phyloP scores from a whole-genome alignment of 1,139 yeast genomes.

The Candida pseudocylindracea region DNA sequence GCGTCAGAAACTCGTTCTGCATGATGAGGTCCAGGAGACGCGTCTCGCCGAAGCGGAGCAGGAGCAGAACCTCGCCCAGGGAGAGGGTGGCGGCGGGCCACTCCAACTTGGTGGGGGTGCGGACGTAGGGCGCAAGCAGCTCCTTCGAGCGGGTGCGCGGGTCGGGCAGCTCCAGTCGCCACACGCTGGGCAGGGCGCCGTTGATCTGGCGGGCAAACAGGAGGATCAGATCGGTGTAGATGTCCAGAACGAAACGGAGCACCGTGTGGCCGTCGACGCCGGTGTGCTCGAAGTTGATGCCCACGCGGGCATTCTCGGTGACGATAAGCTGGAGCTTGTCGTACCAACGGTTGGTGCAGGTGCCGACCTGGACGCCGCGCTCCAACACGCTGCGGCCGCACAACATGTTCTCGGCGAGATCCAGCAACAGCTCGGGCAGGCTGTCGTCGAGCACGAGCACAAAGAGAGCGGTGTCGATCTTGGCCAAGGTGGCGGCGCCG shows the following conservation, averaged over 20 bases:
- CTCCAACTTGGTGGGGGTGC: conserved; percentile 70
- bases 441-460: conserved; percentile 68
- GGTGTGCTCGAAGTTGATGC: conserved; percentile 84
- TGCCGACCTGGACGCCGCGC: conserved; percentile 78
- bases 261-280: conserved; percentile 96
- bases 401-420: conserved; percentile 60
- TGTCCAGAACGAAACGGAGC: conserved; percentile 67
- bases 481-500: conserved; percentile 49
- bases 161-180: conserved; percentile 14
- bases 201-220: conserved; percentile 74
- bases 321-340: conserved; percentile 78
- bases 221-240: conserved; percentile 75
- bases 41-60: conserved; percentile 81
- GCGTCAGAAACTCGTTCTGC: conserved; percentile 70
- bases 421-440: conserved; percentile 39
- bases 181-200: conserved; percentile 57
- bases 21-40: conserved; percentile 69
- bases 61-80: conserved; percentile 52
- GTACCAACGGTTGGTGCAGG: conserved; percentile 90
- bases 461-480: conserved; percentile 64
- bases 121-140: conserved; percentile 10
- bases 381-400: conserved; percentile 69
- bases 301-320: conserved; percentile 84
- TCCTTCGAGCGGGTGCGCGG: conserved; percentile 1
- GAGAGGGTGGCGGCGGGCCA: conserved; percentile 30